These are phyloP conservation scores for Termitomyces sp. DNA, from an alignment of 768 basidiomycete genomes.

Conservation along the genomic window DNA sequence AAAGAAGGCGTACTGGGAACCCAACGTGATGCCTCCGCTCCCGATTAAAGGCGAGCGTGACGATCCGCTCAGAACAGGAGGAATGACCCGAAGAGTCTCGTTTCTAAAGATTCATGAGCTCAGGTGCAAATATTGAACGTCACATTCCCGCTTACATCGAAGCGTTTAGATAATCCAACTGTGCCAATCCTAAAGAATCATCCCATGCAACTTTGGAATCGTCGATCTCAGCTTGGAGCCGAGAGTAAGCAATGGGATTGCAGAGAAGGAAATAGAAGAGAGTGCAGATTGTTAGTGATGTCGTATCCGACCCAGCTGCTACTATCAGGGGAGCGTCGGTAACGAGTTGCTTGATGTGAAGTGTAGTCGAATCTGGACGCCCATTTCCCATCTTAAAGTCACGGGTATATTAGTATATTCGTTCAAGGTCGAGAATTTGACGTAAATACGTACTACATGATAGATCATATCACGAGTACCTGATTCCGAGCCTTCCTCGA, in stretches of 20 bases:
- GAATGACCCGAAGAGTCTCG: conserved; percentile 34
- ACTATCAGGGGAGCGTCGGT: conserved; percentile 14
- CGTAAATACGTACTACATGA: conserved; percentile 12
- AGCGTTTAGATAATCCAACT: conserved; percentile 22
- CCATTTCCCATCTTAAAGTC: neutral
- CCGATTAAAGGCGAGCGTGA: conserved; percentile 22
- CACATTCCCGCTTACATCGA: conserved; percentile 25
- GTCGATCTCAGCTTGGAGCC: conserved; percentile 10
- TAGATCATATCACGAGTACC: conserved; percentile 15
- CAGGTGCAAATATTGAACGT: neutral
- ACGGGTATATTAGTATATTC: neutral
- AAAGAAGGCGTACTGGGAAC: conserved; percentile 15
- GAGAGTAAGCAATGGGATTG: conserved; percentile 12
- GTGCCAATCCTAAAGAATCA: neutral
- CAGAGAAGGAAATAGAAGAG: conserved; percentile 15
- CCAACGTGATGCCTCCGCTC: conserved; percentile 10
- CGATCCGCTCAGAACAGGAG: conserved; percentile 30
- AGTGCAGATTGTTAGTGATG: conserved; percentile 12
- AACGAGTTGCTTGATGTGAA: conserved; percentile 12
- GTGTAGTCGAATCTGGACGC: too few relatives aligned
- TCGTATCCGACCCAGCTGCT: conserved; percentile 16
- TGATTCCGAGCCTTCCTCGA: conserved; percentile 36
- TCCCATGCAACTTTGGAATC: neutral
- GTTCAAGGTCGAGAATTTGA: too few relatives aligned
- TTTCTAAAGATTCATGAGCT: conserved; percentile 21